Evolutionary conservation across 2,329 filamentous ascomycete species (phyloP).

Genomic region (Fusarium humuli): DNA sequence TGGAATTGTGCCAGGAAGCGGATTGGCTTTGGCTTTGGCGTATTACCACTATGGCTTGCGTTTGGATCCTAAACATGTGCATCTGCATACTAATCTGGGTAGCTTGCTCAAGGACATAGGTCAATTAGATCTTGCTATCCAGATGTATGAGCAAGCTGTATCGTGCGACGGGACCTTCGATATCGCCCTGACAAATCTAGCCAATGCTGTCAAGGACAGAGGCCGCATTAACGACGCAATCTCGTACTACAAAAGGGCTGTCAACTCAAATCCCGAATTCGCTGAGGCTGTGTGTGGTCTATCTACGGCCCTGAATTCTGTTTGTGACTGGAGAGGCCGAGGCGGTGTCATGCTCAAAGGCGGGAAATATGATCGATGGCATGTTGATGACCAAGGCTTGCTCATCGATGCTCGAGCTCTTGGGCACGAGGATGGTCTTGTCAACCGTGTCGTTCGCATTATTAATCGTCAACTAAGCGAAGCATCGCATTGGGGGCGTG

Average conservation of each 20-base stretch:
- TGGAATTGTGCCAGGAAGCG: constrained; percentile 86
- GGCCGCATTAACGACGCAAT: constrained; percentile 94
- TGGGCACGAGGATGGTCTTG: constrained; percentile 78
- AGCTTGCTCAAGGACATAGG: constrained; percentile 97
- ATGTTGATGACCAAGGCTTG: constrained; percentile 87
- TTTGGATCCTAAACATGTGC: constrained; percentile 89
- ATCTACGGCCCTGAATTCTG: constrained; percentile 93
- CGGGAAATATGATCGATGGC: constrained; percentile 87
- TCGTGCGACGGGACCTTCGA: constrained; percentile 94
- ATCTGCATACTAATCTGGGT: constrained; percentile 95
- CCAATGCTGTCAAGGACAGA: constrained; percentile 97
- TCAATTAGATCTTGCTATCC: constrained; percentile 88
- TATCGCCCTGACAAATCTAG: constrained; percentile 94
- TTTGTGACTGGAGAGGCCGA: constrained; percentile 92
- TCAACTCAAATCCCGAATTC: constrained; percentile 92
- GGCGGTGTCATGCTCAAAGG: constrained; percentile 83
- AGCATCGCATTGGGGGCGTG: constrained; percentile 86
- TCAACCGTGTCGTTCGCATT: constrained; percentile 89
- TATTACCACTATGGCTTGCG: constrained; percentile 96
- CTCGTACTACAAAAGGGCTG: constrained; percentile 88
- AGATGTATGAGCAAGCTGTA: constrained; percentile 97
- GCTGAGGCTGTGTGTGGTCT: constrained; percentile 96
- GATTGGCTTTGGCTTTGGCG: constrained; percentile 85
- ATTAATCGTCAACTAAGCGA: constrained; percentile 89
- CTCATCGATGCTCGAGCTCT: constrained; percentile 77